phyloP scores from a whole-genome alignment of 257 asterid genomes.

The Jasminum sambac region DNA sequence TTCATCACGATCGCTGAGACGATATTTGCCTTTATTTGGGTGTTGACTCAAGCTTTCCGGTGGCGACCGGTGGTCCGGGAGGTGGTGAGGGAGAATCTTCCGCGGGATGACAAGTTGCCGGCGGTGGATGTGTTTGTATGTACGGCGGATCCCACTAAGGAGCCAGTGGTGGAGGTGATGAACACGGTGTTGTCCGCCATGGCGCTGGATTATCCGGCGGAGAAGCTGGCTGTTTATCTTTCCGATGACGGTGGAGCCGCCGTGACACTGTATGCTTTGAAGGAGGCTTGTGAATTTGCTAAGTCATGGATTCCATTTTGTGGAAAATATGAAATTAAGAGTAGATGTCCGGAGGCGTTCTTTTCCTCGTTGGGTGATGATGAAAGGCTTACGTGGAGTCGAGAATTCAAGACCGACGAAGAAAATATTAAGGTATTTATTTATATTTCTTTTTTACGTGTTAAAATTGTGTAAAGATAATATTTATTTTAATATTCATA shows the following conservation, averaged over 20 bases:
- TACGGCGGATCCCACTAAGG: conserved; percentile 74
- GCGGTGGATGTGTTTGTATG: conserved; percentile 65
- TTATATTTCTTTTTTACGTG: neutral
- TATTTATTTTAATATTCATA: too few species aligned
- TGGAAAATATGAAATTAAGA: conserved; percentile 57
- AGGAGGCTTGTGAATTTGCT: conserved; percentile 62
- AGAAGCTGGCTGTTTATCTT: conserved; percentile 69
- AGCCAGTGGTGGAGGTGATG: conserved; percentile 81
- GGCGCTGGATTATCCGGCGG: conserved; percentile 72
- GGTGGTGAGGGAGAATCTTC: conserved; percentile 57
- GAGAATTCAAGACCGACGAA: conserved; percentile 47
- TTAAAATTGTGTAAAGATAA: neutral
- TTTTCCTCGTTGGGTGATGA: conserved; percentile 54
- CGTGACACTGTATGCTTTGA: conserved; percentile 61
- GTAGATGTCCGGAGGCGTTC: conserved; percentile 69
- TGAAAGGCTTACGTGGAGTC: conserved; percentile 43
- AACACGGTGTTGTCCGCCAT: conserved; percentile 79
- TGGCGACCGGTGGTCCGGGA: conserved; percentile 74
- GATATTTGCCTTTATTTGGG: conserved; percentile 62
- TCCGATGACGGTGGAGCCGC: conserved; percentile 81
- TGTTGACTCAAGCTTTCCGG: conserved; percentile 60
- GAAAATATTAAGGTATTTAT: conserved; percentile 50
- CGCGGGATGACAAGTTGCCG: conserved; percentile 44
- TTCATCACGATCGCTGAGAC: conserved; percentile 54
- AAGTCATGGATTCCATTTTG: conserved; percentile 66